A percentile compares a stretch with the other conserved stretches of the same genome.
These are phyloP conservation scores for Coemansia sp. DNA, from an alignment of 192 early-diverging fungal species.

Conservation along the genomic window DNA sequence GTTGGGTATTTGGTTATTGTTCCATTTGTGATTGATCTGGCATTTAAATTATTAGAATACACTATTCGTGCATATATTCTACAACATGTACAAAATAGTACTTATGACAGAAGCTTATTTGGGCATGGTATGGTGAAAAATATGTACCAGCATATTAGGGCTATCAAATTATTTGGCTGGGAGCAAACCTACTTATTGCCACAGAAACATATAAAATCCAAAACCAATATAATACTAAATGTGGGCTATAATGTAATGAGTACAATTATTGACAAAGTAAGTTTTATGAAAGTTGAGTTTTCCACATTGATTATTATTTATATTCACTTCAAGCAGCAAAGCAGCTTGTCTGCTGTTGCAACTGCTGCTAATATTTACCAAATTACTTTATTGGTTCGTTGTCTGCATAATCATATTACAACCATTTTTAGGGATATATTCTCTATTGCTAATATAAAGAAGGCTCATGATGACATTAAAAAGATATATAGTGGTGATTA, in stretches of 20 bases:
- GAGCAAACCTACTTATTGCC: constrained; percentile 22
- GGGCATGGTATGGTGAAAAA: not conserved
- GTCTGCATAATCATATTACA: not conserved
- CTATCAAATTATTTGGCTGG: constrained; percentile 45
- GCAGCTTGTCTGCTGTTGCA: not conserved
- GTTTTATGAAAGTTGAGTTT: not conserved
- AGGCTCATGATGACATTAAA: not conserved
- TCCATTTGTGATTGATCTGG: not conserved
- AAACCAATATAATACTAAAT: constrained; percentile 18
- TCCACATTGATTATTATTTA: constrained; percentile 7
- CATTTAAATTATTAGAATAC: not conserved
- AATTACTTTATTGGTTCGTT: not conserved
- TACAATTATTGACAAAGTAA: not conserved
- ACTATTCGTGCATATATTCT: not conserved
- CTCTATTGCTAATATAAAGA: not conserved
- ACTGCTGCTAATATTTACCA: constrained; percentile 21
- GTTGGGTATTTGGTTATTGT: not conserved
- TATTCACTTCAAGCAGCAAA: not conserved
- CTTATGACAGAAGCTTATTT: not conserved
- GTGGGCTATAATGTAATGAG: constrained; percentile 13
- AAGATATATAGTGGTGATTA: not conserved
- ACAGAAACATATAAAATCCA: not conserved
- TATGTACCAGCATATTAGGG: not conserved
- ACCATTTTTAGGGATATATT: not conserved
- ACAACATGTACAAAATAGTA: not conserved